Evolutionary conservation across 371 early-diverging fungal species (phyloP), one percentile per base, ranked within the genome.

Genomic region (Thermomucor indicae-seudaticae): DNA sequence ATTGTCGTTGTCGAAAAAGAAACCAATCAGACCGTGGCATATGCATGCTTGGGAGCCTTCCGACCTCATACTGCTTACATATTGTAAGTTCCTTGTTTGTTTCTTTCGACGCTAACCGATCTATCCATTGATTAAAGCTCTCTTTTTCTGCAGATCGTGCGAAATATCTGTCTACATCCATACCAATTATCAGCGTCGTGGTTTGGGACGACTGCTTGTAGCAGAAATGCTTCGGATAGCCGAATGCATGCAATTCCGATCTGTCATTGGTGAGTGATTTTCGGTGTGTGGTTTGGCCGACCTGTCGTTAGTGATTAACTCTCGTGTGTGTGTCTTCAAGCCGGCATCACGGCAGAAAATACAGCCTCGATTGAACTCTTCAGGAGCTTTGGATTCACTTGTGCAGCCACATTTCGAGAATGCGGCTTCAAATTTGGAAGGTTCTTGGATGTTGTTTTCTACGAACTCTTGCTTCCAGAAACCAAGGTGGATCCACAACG

Each of bases 101-200:
- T 45, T 17, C 25, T n/a, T n/a, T n/a, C n/a, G n/a, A n/a, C n/a
- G n/a, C n/a, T n/a, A n/a, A n/a, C n/a, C n/a, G n/a, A 24, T 14
- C 20, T 6, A 29, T 37, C 19, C 16, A 19, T 46, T 30, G 39
- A 20, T 19, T 14, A 42, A 20, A 23, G 25, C 6, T 12, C 30
- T 46, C 6, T 42, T 17, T 38, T 40, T 12, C 7, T 1, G 20
- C 50, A 76, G 76, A 42, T 56, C 70, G 4, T 56, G 65, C 2
- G 76, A 76, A 54, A 59, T 76, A 6, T 72, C 76, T 1, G 39
- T 76, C 11, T 76, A 76, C 57, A 58, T 76, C 35, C 64, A 72
- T 28, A 45, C 57, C 28, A 43, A 59, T 28, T 65, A 70, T 47
- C 72, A 72, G 47, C 65, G 70, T 32, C 61, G 53, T 34, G 76